A percentile compares a stretch with the other conserved stretches of the same genome.
phyloP scores from a whole-genome alignment of 164 flowering plant genomes.

The Magnolia officinalis region DNA sequence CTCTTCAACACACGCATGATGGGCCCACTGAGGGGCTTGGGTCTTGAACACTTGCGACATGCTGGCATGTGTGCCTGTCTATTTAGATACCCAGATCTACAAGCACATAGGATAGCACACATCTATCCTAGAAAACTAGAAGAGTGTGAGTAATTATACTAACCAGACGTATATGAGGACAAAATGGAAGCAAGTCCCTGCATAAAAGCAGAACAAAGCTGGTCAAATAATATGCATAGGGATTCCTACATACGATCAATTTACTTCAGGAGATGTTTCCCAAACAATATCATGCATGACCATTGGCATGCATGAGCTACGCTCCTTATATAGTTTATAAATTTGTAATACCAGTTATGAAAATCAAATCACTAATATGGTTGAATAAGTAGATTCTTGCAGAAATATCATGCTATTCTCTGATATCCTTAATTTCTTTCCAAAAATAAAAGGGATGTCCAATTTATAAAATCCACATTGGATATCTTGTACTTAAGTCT shows the following conservation, averaged over 20 bases:
- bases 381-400: background rate
- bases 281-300: background rate
- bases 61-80: background rate
- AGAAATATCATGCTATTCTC: background rate
- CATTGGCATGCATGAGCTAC: background rate
- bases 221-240: background rate
- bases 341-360: background rate
- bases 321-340: no score
- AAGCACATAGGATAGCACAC: background rate
- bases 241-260: background rate
- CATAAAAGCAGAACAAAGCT: conserved; percentile 20
- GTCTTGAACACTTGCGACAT: background rate
- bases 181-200: conserved; percentile 84
- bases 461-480: background rate
- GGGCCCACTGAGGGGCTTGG: no score
- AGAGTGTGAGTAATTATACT: conserved; percentile 21
- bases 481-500: background rate
- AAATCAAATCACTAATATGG: background rate
- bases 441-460: background rate
- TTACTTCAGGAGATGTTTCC: background rate
- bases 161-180: conserved; percentile 84
- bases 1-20: background rate
- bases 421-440: background rate
- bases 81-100: background rate
- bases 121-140: background rate